Conservation (phyloP, 306 rosid species). For the Carpinus fangiana region DNA sequence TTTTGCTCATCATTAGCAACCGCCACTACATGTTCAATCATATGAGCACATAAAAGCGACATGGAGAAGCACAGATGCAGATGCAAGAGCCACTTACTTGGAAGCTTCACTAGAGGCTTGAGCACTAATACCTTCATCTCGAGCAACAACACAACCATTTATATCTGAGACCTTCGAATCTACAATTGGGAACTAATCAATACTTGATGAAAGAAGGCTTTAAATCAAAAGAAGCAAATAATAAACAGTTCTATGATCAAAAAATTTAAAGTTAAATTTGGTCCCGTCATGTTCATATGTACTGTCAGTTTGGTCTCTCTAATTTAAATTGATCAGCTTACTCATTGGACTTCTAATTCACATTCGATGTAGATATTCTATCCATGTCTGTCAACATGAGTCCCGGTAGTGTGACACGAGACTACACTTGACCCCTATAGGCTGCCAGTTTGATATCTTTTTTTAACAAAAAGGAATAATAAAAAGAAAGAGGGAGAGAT, state of each 20-base stretch:
- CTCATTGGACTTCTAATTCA: neutral
- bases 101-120: conserved; percentile 39
- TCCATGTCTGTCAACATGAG: neutral
- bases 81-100: conserved; percentile 49
- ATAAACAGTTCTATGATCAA: neutral
- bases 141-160: conserved; percentile 29
- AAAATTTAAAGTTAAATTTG: neutral
- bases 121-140: conserved; percentile 14
- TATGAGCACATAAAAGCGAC: conserved; percentile 3
- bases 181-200: conserved; percentile 25
- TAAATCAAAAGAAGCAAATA: conserved; percentile 4
- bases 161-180: conserved; percentile 35
- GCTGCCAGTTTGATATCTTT: neutral
- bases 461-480: neutral
- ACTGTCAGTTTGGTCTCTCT: neutral
- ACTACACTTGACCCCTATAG: neutral
- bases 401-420: neutral
- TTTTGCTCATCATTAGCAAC: conserved; percentile 12
- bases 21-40: conserved; percentile 17
- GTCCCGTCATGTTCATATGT: neutral
- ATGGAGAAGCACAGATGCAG: conserved; percentile 12
- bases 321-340: neutral
- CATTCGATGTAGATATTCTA: neutral
- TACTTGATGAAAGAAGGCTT: conserved; percentile 16
- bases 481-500: neutral